Conservation (phyloP, 345 rosid genomes). For the Acer campestre region DNA sequence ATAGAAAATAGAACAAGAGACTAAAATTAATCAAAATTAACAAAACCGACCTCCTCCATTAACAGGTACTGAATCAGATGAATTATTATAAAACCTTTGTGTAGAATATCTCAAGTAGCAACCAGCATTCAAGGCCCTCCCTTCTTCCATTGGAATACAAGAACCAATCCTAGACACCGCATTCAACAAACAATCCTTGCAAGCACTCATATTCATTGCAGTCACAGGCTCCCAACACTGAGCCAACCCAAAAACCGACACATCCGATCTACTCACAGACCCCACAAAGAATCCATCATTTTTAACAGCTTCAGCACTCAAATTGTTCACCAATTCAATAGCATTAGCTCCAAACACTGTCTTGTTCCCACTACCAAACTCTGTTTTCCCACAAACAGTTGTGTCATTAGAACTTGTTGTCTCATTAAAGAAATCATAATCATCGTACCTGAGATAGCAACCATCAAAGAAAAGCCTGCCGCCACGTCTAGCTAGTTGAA, state of each 20-base stretch:
- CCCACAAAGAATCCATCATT: conserved; percentile 70
- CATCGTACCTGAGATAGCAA: conserved; percentile 77
- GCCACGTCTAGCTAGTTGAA: conserved; percentile 69
- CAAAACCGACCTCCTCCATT: conserved; percentile 40
- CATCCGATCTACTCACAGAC: conserved; percentile 49
- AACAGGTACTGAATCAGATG: conserved; percentile 30
- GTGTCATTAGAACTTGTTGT: conserved; percentile 36
- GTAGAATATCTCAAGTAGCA: conserved; percentile 81
- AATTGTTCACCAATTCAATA: conserved; percentile 49
- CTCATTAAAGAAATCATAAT: conserved; percentile 68
- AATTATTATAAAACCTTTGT: conserved; percentile 63
- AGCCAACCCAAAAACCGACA: conserved; percentile 77
- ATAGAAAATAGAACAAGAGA: background rate
- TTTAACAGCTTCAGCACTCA: conserved; percentile 52
- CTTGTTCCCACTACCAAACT: conserved; percentile 54
- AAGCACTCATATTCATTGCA: conserved; percentile 42
- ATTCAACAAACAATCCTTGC: conserved; percentile 53
- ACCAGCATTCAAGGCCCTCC: conserved; percentile 72
- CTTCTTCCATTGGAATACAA: conserved; percentile 62
- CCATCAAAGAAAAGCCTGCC: conserved; percentile 76
- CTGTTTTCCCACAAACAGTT: conserved; percentile 47
- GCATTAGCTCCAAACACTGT: conserved; percentile 51
- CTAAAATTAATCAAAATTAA: background rate
- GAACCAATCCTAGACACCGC: conserved; percentile 44
- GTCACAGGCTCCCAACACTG: conserved; percentile 70